These are phyloP conservation scores for Cercospora janseana DNA, from an alignment of 2,329 filamentous ascomycete genomes.

Conservation along the genomic window DNA sequence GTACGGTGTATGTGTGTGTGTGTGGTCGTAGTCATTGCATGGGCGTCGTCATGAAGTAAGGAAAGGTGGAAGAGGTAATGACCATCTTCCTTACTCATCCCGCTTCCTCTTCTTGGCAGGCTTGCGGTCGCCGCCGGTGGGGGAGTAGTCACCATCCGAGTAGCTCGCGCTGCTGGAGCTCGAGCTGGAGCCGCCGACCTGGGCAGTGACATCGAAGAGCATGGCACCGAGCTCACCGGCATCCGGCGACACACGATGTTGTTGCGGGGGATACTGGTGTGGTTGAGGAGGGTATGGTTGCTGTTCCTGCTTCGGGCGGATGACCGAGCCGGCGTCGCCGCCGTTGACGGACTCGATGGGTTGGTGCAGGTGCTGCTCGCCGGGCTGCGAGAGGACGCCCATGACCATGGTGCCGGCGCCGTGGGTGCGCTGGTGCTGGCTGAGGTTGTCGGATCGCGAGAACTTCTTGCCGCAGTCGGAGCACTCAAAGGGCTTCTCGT, in stretches of 20 bases:
- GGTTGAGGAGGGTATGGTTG: slow-evolving; percentile 26
- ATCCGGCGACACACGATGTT: slow-evolving; percentile 46
- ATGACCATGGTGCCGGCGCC: slow-evolving; percentile 87
- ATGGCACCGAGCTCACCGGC: slow-evolving; percentile 69
- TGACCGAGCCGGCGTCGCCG: slow-evolving; percentile 37
- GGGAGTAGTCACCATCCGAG: slow-evolving; percentile 31
- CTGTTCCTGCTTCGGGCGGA: slow-evolving; percentile 38
- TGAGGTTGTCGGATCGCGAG: slow-evolving; percentile 94
- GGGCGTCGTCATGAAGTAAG: slow-evolving; percentile 12
- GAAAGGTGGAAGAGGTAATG: neutral
- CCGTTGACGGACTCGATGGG: slow-evolving; percentile 38
- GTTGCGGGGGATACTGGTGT: slow-evolving; percentile 23
- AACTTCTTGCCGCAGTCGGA: slow-evolving; percentile 99
- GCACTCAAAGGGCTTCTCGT: slow-evolving; percentile 98
- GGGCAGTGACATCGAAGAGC: slow-evolving; percentile 72
- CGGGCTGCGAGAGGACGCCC: slow-evolving; percentile 62
- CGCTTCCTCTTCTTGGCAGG: slow-evolving; percentile 45
- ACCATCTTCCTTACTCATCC: slow-evolving; percentile 43
- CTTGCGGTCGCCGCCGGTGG: slow-evolving; percentile 34
- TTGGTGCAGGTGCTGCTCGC: slow-evolving; percentile 33
- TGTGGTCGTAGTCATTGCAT: slow-evolving; percentile 14
- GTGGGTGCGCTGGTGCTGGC: slow-evolving; percentile 92
- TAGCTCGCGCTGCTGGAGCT: slow-evolving; percentile 43
- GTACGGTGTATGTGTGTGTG: no score
- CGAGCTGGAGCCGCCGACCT: slow-evolving; percentile 60